Evolutionary conservation across 2,329 filamentous ascomycete genomes (phyloP).

Genomic region (Amauroascus niger): DNA sequence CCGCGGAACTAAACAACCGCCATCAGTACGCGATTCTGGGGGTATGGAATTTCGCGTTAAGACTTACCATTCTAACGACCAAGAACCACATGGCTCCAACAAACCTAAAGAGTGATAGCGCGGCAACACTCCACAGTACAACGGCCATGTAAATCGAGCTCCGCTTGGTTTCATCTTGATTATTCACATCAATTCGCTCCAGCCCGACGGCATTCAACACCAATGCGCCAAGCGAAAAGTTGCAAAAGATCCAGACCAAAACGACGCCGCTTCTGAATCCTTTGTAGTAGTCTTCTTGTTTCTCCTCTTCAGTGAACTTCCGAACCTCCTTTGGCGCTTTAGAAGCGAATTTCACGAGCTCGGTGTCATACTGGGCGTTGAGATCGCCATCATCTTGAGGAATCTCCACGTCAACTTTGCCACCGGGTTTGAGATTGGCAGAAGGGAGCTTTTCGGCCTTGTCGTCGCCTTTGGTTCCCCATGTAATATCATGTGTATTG

Average conservation of each 20-base stretch:
- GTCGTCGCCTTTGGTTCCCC: slow-evolving; percentile 97
- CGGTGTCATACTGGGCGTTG: slow-evolving; percentile 86
- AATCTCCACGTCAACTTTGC: slow-evolving; percentile 81
- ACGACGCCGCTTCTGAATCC: slow-evolving; percentile 90
- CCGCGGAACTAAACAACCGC: slow-evolving; percentile 41
- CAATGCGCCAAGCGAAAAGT: slow-evolving; percentile 76
- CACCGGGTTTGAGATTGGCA: slow-evolving; percentile 82
- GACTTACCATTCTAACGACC: slow-evolving; percentile 72
- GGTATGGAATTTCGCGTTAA: background rate
- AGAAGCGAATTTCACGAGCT: slow-evolving; percentile 60
- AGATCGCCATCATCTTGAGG: slow-evolving; percentile 87
- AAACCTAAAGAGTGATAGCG: slow-evolving; percentile 74
- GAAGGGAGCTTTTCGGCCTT: slow-evolving; percentile 84
- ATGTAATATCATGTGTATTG: slow-evolving; percentile 95
- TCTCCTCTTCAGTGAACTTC: slow-evolving; percentile 50
- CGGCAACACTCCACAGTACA: slow-evolving; percentile 82
- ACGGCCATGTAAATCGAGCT: slow-evolving; percentile 77
- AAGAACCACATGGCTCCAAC: slow-evolving; percentile 85
- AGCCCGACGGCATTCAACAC: slow-evolving; percentile 80
- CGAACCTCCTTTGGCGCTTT: slow-evolving; percentile 63
- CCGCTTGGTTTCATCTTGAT: slow-evolving; percentile 44
- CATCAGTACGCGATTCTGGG: background rate
- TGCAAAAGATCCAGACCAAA: slow-evolving; percentile 91
- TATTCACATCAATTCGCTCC: slow-evolving; percentile 50
- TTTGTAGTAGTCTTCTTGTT: slow-evolving; percentile 97